These are phyloP conservation scores for Exophiala viscosa DNA, from an alignment of 2,329 filamentous ascomycete genomes.

Conservation along the genomic window DNA sequence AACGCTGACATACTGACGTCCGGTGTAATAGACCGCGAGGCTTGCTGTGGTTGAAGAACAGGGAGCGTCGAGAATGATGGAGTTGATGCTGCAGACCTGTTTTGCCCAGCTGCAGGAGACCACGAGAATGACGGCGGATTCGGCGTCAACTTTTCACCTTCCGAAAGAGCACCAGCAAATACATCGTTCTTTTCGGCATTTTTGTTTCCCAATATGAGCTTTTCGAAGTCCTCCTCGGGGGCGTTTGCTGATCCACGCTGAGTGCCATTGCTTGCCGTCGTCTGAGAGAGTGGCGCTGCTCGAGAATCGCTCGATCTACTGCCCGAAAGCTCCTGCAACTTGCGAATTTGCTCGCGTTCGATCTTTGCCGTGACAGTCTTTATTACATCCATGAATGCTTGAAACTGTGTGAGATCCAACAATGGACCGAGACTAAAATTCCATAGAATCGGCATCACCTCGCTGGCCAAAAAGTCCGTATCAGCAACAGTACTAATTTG, in stretches of 20 bases:
- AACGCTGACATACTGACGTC: slow-evolving; percentile 49
- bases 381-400: slow-evolving; percentile 84
- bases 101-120: slow-evolving; percentile 34
- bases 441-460: slow-evolving; percentile 87
- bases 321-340: slow-evolving; percentile 77
- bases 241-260: slow-evolving; percentile 49
- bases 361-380: slow-evolving; percentile 74
- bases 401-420: slow-evolving; percentile 82
- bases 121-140: slow-evolving; percentile 42
- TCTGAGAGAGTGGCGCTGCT: slow-evolving; percentile 30
- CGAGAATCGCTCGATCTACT: slow-evolving; percentile 41
- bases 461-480: slow-evolving; percentile 85
- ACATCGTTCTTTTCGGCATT: slow-evolving; percentile 35
- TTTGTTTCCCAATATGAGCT: slow-evolving; percentile 74
- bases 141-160: slow-evolving; percentile 30
- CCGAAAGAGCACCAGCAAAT: slow-evolving; percentile 31
- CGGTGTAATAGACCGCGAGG: slow-evolving; percentile 50
- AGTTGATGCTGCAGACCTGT: slow-evolving; percentile 23
- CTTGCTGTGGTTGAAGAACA: slow-evolving; percentile 27
- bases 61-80: slow-evolving; percentile 21
- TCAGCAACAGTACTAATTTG: slow-evolving; percentile 81
- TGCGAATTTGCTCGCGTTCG: slow-evolving; percentile 82
- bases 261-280: slow-evolving; percentile 27
- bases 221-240: slow-evolving; percentile 73
- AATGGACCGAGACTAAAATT: slow-evolving; percentile 85